Conservation (phyloP, 495 filamentous ascomycete species). For the Penicillium bialowiezense region DNA sequence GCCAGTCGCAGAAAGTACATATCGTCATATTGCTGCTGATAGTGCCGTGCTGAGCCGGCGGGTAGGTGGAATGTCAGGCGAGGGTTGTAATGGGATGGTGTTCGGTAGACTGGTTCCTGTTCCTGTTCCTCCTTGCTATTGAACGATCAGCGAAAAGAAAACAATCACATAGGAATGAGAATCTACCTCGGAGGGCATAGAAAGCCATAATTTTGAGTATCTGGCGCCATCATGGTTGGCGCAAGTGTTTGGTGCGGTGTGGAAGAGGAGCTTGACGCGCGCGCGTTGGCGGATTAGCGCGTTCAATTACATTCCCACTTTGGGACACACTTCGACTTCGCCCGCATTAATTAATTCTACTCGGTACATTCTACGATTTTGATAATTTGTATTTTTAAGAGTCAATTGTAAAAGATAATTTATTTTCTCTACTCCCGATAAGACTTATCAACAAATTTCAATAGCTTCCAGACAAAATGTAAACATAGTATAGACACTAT, state of each 20-base stretch:
- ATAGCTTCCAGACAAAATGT: no score
- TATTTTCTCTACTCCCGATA: no score
- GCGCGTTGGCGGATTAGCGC: conserved; percentile 25
- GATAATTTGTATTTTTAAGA: no score
- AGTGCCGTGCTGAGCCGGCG: conserved; percentile 66
- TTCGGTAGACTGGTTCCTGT: conserved; percentile 41
- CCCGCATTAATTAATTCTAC: neutral
- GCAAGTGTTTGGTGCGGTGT: conserved; percentile 7
- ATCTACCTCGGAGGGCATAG: conserved; percentile 37
- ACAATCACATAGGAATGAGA: neutral
- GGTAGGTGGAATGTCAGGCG: conserved; percentile 69
- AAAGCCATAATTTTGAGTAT: conserved; percentile 30
- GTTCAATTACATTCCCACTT: conserved; percentile 32
- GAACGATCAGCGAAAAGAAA: conserved; percentile 17
- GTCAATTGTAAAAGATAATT: no score
- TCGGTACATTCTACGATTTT: no score
- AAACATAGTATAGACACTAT: no score
- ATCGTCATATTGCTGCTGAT: conserved; percentile 93
- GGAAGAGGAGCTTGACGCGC: conserved; percentile 15
- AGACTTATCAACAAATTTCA: no score
- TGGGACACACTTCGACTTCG: no score
- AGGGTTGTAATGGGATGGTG: conserved; percentile 67
- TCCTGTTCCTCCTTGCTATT: conserved; percentile 41
- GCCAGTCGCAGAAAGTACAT: conserved; percentile 94
- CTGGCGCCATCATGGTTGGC: conserved; percentile 22